Base-by-base conservation (phyloP, 2,329 filamentous ascomycete genomes). In the Cyphellophora europaea region DNA sequence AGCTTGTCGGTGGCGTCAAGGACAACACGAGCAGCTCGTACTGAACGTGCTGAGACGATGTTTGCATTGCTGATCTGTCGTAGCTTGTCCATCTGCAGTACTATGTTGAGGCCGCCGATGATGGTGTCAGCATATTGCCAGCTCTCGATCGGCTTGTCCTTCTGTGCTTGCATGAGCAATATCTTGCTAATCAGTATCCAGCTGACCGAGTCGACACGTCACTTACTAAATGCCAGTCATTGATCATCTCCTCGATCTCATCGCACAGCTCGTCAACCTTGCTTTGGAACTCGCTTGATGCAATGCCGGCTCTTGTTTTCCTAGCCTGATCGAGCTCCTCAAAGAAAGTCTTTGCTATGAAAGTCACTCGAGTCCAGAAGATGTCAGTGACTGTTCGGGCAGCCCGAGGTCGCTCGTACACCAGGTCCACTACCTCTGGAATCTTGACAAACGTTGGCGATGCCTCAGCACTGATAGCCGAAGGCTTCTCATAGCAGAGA, bases 41-140 rank as follows among this genome's bases (percentile, higher is more conserved):
- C 5, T 10, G 30, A 32, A 5, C 10, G 30, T 10, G 8, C 8
- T 6, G 30, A 16, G 12, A 32, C 21, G 30, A 10, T 15, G 13
- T 10, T 16, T 14, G 12, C 13, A 13, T 6, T 11, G 13, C 6
- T 18, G 15, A 10, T n/a, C n/a, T 15, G 12, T 12, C 30, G 30
- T 15, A 32, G 30, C 15, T 32, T 32, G 15, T 32, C 30, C 30
- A 32, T 32, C 8, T 32, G 30, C 8, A 32, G 15, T 5, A 32
- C 5, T 16, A 32, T 18, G 30, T n/a, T 32, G 18, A 32, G 6
- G 8, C 12, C 6, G 15, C 12, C 30, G 16, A 32, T 17, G 12
- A 32, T 11, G 12, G 13, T 15, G 5, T 32, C 30, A 19, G 8
- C 17, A 12, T 32, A 32, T 17, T n/a, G n/a, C 8, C 17, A 18